Evolutionary conservation across 257 asterid species (phyloP).

Genomic region (Nicotiana noctiflora): DNA sequence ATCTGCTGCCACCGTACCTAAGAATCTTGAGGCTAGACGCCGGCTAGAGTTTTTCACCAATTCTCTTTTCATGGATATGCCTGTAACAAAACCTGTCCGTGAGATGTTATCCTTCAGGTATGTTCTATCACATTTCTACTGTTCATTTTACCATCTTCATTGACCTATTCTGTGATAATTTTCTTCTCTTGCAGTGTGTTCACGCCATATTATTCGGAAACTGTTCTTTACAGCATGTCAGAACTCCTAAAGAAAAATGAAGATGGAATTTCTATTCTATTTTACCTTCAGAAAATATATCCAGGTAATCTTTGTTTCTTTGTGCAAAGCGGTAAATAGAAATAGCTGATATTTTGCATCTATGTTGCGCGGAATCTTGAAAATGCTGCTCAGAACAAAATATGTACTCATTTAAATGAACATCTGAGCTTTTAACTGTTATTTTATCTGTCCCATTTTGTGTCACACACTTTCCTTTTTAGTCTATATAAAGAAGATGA

Average conservation of each 20-base stretch:
- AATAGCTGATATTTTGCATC: not conserved
- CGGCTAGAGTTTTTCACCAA: conserved; percentile 85
- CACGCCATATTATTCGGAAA: conserved; percentile 96
- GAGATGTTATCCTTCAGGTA: conserved; percentile 96
- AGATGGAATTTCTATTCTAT: conserved; percentile 93
- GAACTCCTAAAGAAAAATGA: conserved; percentile 90
- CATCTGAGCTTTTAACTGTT: not conserved
- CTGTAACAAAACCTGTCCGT: conserved; percentile 71
- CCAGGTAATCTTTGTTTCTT: conserved; percentile 49
- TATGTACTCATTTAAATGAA: too few species aligned
- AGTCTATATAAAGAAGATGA: too few species aligned
- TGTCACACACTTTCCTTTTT: too few species aligned
- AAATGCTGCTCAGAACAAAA: too few species aligned
- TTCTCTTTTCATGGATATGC: conserved; percentile 98
- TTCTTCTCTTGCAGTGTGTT: conserved; percentile 62
- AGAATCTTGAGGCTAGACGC: conserved; percentile 90
- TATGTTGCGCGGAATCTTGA: too few species aligned
- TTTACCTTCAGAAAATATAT: conserved; percentile 95
- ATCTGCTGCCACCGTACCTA: conserved; percentile 84
- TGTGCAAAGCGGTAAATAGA: not conserved
- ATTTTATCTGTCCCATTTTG: too few species aligned
- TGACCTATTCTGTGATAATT: not conserved
- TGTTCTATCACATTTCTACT: not conserved
- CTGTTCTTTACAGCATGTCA: conserved; percentile 94
- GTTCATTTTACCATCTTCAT: not conserved